These are phyloP conservation scores for Entomortierella lignicola DNA, from an alignment of 192 early-diverging fungal species.

Conservation along the genomic window DNA sequence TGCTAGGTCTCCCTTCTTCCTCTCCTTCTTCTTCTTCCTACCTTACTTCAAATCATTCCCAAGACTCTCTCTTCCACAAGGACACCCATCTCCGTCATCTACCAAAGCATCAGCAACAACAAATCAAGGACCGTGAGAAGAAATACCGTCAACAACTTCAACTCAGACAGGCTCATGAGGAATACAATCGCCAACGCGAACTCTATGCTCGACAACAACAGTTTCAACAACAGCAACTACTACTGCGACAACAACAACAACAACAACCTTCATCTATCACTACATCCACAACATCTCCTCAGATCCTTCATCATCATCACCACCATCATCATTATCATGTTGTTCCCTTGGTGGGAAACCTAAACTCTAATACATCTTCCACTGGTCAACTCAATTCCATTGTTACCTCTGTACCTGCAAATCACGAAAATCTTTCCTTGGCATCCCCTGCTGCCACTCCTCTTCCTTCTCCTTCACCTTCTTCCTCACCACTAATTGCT, in stretches of 20 bases:
- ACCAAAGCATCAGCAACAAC: constrained; percentile 25
- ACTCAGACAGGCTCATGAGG: constrained; percentile 24
- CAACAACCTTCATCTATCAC: too few species aligned
- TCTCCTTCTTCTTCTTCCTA: neutral
- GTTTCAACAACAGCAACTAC: constrained; percentile 23
- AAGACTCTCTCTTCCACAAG: constrained; percentile 43
- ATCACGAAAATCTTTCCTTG: neutral
- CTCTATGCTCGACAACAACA: constrained; percentile 21
- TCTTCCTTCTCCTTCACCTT: constrained; percentile 1
- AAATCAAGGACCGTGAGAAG: constrained; percentile 15
- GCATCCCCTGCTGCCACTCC: constrained; percentile 6
- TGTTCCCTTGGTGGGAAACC: neutral
- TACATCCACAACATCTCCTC: neutral
- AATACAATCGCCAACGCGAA: constrained; percentile 43
- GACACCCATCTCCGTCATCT: constrained; percentile 12
- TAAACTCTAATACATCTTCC: neutral
- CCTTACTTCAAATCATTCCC: constrained; percentile 17
- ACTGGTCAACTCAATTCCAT: constrained; percentile 5
- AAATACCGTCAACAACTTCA: constrained; percentile 21
- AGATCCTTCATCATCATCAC: constrained; percentile 20
- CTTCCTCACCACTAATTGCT: neutral
- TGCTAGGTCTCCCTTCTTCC: neutral
- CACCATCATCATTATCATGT: constrained; percentile 32
- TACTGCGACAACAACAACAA: neutral
- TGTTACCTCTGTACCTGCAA: neutral